Base-by-base conservation (phyloP, 2,329 filamentous ascomycete species). In the Verticillium dahliae region DNA sequence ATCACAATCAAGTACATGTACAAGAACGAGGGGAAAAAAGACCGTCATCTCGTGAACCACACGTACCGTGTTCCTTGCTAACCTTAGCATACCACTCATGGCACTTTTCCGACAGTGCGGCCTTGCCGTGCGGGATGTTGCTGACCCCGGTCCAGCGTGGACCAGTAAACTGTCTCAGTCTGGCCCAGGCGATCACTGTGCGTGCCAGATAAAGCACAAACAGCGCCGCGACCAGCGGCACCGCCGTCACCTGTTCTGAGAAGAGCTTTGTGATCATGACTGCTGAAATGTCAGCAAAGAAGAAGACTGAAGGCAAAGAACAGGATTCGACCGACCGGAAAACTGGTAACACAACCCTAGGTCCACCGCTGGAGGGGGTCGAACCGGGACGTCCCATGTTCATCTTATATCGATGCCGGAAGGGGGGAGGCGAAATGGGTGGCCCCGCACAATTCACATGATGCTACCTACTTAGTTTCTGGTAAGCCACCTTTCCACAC, bases 1-100 rank as follows among this genome's bases (percentile, higher is more conserved):
- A 31, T 31, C 4, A 31, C 5, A 31, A 31, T 4, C 27, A 31
- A 31, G 27, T 4, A 31, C 27, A 31, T 4, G 27, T 4, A 31
- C 27, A 5, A 31, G 27, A 31, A 4, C 3, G 27, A 5, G 27
- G 27, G 27, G 27, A 5, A 5, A 5, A 31, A 4, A 31, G 4
- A 31, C 27, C 27, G 27, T 31, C 27, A 31, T 31, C 27, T 31
- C 27, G 27, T 31, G 27, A 71, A 71, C 62, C 62, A 65, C 1
- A 60, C 62, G 1, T 68, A 71, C 64, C 70, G 64, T 75, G 68
- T 62, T 67, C 69, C 27, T 67, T 62, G 22, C 64, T 70, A 38
- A 68, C 57, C 13, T 67, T 62, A 3, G 63, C 63, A 41, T 73
- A 72, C 65, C 65, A 73, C 38, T 67, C 63, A 22, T 72, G 69